A percentile compares a stretch with the other conserved stretches of the same genome.
These are phyloP conservation scores for Ramaria sp. DNA, from an alignment of 768 basidiomycete species.

Conservation along the genomic window DNA sequence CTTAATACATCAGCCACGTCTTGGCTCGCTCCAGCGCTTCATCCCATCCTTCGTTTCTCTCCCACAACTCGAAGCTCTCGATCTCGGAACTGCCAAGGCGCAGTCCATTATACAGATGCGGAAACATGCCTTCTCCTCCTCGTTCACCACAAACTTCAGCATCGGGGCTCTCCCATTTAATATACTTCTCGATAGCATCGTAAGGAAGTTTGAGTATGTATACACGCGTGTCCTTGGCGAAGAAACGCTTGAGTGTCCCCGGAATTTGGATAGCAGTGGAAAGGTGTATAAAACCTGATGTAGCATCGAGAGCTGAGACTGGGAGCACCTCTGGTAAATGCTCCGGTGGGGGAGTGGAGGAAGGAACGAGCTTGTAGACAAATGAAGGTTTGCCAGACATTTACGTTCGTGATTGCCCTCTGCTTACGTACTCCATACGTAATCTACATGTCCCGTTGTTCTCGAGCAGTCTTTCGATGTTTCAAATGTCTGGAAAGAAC, in stretches of 20 bases:
- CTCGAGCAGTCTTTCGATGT: conserved; percentile 38
- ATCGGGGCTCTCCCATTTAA: conserved; percentile 41
- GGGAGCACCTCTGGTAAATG: conserved; percentile 36
- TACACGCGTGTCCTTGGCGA: conserved; percentile 26
- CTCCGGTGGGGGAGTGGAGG: conserved; percentile 25
- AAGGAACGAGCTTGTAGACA: conserved; percentile 50
- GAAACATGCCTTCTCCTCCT: conserved; percentile 37
- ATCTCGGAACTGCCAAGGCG: conserved; percentile 34
- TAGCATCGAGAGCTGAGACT: conserved; percentile 37
- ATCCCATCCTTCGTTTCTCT: conserved; percentile 24
- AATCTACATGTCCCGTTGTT: not conserved
- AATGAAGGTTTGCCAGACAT: conserved; percentile 28
- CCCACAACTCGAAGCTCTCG: conserved; percentile 26
- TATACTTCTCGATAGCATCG: conserved; percentile 24
- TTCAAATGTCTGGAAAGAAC: conserved; percentile 58
- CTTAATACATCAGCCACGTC: conserved; percentile 27
- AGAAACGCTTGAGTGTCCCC: conserved; percentile 37
- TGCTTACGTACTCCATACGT: not conserved
- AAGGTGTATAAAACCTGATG: conserved; percentile 42
- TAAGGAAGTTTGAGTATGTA: conserved; percentile 36
- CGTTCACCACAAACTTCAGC: conserved; percentile 31
- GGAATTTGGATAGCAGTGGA: conserved; percentile 42
- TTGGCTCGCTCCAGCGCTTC: conserved; percentile 16
- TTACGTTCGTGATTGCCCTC: not conserved
- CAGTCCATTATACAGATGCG: conserved; percentile 41